A percentile compares a stretch with the other conserved stretches of the same genome.
These are phyloP conservation scores for Phyllachora maydis DNA, from an alignment of 2,329 filamentous ascomycete genomes.

Conservation along the genomic window DNA sequence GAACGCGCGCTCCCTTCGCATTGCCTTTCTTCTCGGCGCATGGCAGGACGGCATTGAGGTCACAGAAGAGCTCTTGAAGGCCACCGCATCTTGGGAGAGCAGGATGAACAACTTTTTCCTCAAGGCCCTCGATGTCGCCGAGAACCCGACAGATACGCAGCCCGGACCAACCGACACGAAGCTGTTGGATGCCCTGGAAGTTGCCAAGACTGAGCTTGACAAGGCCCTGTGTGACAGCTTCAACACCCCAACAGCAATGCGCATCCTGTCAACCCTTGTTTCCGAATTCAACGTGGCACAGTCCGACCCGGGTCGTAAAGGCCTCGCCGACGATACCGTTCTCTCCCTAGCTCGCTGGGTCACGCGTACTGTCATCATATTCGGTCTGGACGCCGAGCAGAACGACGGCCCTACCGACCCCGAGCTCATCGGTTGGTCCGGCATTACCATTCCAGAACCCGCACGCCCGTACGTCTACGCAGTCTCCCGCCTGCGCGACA, in stretches of 20 bases:
- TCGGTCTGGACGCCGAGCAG: conserved; percentile 48
- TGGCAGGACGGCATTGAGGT: conserved; percentile 92
- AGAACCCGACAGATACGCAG: too few species aligned
- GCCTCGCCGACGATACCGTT: too few species aligned
- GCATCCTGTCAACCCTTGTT: conserved; percentile 56
- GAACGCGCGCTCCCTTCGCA: conserved; percentile 60
- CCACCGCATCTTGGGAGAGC: conserved; percentile 61
- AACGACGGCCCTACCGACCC: conserved; percentile 25
- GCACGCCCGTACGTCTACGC: conserved; percentile 33
- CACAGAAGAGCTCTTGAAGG: conserved; percentile 61
- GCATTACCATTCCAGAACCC: conserved; percentile 29
- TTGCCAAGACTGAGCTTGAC: conserved; percentile 32
- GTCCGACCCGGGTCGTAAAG: too few species aligned
- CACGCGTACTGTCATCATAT: conserved; percentile 64
- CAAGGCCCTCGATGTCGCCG: too few species aligned
- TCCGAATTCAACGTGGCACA: conserved; percentile 69
- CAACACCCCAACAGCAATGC: conserved; percentile 66
- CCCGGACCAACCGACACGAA: conserved; percentile 4
- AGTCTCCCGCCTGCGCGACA: conserved; percentile 36
- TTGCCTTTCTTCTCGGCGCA: conserved; percentile 69
- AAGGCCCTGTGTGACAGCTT: conserved; percentile 63
- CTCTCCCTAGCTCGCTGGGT: conserved; percentile 68
- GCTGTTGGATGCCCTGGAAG: conserved; percentile 14
- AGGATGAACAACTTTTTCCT: too few species aligned
- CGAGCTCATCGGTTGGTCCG: conserved; percentile 18